Percentiles rank a stretch among this genome's conserved stretches.
These are phyloP conservation scores for Zea mays DNA, from an alignment of 176 grass and related monocot genomes.

Conservation along the genomic window Zm-B73-REFERENCE-NAM-5.0 NC_050103.1:107384001-107384500, in stretches of 20 bases:
- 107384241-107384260: neutral
- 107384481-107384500: no score
- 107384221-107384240: no score
- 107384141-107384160: neutral
- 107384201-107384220: neutral
- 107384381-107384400: neutral
- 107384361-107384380: neutral
- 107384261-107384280: neutral
- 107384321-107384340: neutral
- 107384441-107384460: no score
- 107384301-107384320: neutral
- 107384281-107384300: neutral
- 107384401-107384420: neutral
- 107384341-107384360: neutral
- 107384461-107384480: no score
- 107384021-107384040: neutral
- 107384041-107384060: conserved; percentile 21
- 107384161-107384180: neutral
- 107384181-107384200: neutral
- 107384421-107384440: no score
- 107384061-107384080: neutral
- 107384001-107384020: conserved; percentile 42
- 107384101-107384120: neutral
- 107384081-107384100: neutral
- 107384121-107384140: neutral